Conservation (phyloP, 345 rosid species). For the Hibiscus mutabilis region DNA sequence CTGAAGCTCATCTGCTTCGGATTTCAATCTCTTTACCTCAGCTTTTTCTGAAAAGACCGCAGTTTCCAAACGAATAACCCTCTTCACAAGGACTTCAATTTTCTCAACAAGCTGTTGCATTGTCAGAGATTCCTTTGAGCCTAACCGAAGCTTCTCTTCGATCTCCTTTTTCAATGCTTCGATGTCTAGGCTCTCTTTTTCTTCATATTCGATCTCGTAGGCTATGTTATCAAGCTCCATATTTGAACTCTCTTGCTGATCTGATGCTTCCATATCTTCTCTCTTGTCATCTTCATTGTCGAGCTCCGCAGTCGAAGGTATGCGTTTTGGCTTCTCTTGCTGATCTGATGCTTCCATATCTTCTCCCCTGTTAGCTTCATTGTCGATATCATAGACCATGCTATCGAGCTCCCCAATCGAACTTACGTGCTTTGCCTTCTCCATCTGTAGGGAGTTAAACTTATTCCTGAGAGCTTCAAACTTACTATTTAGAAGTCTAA, state of each 20-base stretch:
- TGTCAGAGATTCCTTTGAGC: conserved; percentile 28
- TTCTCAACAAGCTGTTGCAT: conserved; percentile 55
- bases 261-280: neutral
- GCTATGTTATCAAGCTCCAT: conserved; percentile 12
- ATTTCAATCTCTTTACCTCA: conserved; percentile 45
- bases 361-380: neutral
- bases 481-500: conserved; percentile 36
- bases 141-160: conserved; percentile 26
- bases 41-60: conserved; percentile 56
- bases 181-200: conserved; percentile 8
- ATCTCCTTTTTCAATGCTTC: conserved; percentile 28
- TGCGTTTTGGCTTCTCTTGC: conserved; percentile 16
- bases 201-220: neutral
- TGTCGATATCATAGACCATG: conserved; percentile 1
- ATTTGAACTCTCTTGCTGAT: conserved; percentile 12
- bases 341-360: neutral
- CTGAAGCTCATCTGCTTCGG: conserved; percentile 55
- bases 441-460: conserved; percentile 10
- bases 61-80: conserved; percentile 52
- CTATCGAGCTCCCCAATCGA: conserved; percentile 13
- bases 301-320: conserved; percentile 12
- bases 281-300: neutral
- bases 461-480: conserved; percentile 33
- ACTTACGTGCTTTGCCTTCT: conserved; percentile 14
- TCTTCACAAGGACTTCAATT: conserved; percentile 66